These are phyloP conservation scores for Trapa incisa DNA, from an alignment of 345 rosid species.

Conservation along the genomic window DNA sequence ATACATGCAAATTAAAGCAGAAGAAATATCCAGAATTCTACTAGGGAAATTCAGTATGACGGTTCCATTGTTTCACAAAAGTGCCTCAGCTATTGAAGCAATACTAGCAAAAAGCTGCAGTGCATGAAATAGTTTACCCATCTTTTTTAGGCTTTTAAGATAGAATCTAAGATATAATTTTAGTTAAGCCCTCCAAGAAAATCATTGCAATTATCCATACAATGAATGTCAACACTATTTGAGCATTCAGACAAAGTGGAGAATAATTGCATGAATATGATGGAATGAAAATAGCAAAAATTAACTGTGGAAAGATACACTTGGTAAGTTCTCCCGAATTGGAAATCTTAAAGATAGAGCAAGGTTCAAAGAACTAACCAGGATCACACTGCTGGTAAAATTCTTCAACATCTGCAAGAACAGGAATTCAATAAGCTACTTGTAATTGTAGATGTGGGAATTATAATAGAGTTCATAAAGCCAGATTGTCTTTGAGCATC, in stretches of 20 bases:
- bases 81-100: too few relatives aligned
- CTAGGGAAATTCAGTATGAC: too few relatives aligned
- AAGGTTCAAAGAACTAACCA: slow-evolving; percentile 25
- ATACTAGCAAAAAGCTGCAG: too few relatives aligned
- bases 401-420: slow-evolving; percentile 44
- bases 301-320: background rate
- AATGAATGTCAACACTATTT: background rate
- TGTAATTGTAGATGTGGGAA: background rate
- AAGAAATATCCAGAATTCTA: background rate
- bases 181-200: too few relatives aligned
- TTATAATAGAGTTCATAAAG: background rate
- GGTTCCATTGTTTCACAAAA: too few relatives aligned
- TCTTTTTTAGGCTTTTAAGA: background rate
- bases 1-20: background rate
- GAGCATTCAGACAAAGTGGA: background rate
- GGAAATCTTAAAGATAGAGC: background rate
- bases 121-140: too few relatives aligned
- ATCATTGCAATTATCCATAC: background rate
- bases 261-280: background rate
- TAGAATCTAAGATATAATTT: background rate
- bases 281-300: background rate
- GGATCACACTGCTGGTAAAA: slow-evolving; percentile 63
- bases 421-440: background rate
- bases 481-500: background rate
- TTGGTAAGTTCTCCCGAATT: background rate